Conservation (phyloP, 139 green algal genomes). For the Micromonas commoda region DNA sequence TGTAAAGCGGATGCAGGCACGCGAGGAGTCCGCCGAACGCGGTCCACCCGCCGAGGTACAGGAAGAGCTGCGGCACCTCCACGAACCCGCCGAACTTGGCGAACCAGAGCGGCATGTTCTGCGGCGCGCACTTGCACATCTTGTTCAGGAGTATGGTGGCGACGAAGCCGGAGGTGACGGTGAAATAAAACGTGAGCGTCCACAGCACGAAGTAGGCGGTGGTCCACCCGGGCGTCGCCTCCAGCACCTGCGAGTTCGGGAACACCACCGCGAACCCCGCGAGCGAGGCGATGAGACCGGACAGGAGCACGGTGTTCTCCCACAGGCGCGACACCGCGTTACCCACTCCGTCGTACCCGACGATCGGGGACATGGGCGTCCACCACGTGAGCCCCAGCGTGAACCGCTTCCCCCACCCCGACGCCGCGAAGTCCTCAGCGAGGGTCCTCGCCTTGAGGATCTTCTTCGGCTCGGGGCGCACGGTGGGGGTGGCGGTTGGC, state of each 20-base stretch:
- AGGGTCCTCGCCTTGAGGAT: no score
- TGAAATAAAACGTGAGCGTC: background rate
- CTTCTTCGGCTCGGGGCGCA: no score
- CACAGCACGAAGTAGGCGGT: background rate
- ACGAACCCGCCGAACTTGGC: background rate
- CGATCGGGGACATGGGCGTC: background rate
- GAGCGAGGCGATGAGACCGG: background rate
- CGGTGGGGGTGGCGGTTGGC: no score
- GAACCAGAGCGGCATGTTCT: background rate
- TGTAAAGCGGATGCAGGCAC: background rate
- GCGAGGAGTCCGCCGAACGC: background rate
- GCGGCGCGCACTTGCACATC: background rate
- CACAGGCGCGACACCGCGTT: background rate
- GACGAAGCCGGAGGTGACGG: background rate
- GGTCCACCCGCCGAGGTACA: background rate
- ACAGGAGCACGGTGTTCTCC: background rate
- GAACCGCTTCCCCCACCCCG: background rate
- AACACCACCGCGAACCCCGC: background rate
- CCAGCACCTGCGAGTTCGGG: background rate
- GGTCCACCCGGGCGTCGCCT: background rate
- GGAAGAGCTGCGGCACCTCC: background rate
- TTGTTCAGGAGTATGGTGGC: background rate
- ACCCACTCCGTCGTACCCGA: background rate
- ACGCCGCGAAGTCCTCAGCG: background rate
- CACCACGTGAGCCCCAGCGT: background rate